Percentiles rank a stretch among this genome's conserved stretches.
phyloP scores from a whole-genome alignment of 129 eudicot species.

The Apium graveolens region DNA sequence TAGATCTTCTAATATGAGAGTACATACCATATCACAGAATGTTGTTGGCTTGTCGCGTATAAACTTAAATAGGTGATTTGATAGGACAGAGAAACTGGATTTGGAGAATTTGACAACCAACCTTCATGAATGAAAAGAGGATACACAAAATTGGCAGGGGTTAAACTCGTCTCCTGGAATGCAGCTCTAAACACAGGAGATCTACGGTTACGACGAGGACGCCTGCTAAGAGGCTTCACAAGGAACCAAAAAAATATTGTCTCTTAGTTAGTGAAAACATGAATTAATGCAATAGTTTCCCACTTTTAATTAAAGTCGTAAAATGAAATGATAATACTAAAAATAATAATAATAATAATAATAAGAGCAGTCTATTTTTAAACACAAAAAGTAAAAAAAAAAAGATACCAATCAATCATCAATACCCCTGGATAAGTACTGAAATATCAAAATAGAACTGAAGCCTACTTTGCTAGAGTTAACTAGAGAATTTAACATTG shows the following conservation, averaged over 20 bases:
- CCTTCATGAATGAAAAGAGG: constrained; percentile 97
- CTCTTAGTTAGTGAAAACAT: neutral
- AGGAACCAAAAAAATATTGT: constrained; percentile 3
- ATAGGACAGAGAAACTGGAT: neutral
- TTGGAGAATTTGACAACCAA: constrained; percentile 16
- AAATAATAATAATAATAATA: no score
- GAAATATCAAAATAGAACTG: neutral
- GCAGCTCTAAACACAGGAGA: constrained; percentile 83
- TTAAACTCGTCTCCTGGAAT: constrained; percentile 82
- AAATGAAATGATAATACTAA: no score
- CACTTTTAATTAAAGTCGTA: neutral
- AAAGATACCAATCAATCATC: neutral
- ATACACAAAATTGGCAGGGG: constrained; percentile 86
- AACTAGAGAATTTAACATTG: no score
- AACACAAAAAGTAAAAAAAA: no score
- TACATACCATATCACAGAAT: neutral
- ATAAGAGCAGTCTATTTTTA: neutral
- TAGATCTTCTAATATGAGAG: constrained; percentile 20
- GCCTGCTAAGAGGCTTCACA: constrained; percentile 43
- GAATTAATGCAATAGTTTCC: neutral
- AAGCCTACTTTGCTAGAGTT: neutral
- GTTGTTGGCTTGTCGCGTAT: no score
- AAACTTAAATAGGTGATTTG: neutral
- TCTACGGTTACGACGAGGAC: constrained; percentile 90
- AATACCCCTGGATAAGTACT: neutral